Percentiles rank a stretch among this genome's conserved stretches.
phyloP scores from a whole-genome alignment of 768 basidiomycete species.

The Serpula lacrymans region DNA sequence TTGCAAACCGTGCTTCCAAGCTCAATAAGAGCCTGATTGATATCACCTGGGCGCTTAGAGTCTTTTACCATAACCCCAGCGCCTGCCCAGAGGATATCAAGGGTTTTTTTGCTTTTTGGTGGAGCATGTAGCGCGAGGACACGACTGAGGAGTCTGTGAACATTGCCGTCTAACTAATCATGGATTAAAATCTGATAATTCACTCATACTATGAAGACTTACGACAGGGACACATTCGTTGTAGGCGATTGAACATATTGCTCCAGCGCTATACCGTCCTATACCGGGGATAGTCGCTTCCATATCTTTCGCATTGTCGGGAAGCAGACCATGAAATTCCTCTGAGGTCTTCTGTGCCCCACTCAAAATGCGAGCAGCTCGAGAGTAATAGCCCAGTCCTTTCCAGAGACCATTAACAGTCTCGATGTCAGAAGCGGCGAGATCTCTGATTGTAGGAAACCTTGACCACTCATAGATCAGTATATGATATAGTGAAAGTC shows the following conservation, averaged over 20 bases:
- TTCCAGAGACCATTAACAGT: slow-evolving; percentile 90
- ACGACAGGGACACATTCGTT: slow-evolving; percentile 82
- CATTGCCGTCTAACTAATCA: slow-evolving; percentile 82
- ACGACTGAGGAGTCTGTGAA: slow-evolving; percentile 80
- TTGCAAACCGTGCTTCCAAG: slow-evolving; percentile 93
- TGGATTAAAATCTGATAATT: not conserved
- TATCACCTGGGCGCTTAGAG: slow-evolving; percentile 63
- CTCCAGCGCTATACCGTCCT: slow-evolving; percentile 85
- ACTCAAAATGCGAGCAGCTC: slow-evolving; percentile 74
- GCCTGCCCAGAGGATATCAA: slow-evolving; percentile 80
- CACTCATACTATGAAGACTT: slow-evolving; percentile 27
- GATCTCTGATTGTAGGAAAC: slow-evolving; percentile 77
- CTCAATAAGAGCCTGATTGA: slow-evolving; percentile 94
- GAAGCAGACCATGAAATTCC: slow-evolving; percentile 66
- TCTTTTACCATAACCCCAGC: slow-evolving; percentile 66
- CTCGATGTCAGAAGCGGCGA: slow-evolving; percentile 73
- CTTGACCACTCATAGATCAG: slow-evolving; percentile 31
- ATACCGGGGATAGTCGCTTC: slow-evolving; percentile 84
- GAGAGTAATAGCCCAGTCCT: slow-evolving; percentile 87
- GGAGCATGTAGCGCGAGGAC: slow-evolving; percentile 78
- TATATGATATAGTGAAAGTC: not conserved
- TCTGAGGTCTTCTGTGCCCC: slow-evolving; percentile 80
- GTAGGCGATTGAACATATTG: slow-evolving; percentile 85
- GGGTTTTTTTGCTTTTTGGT: slow-evolving; percentile 74
- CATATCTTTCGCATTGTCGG: slow-evolving; percentile 76